These are phyloP conservation scores for Venturia oleaginea DNA, from an alignment of 2,329 filamentous ascomycete species.

Conservation along the genomic window DNA sequence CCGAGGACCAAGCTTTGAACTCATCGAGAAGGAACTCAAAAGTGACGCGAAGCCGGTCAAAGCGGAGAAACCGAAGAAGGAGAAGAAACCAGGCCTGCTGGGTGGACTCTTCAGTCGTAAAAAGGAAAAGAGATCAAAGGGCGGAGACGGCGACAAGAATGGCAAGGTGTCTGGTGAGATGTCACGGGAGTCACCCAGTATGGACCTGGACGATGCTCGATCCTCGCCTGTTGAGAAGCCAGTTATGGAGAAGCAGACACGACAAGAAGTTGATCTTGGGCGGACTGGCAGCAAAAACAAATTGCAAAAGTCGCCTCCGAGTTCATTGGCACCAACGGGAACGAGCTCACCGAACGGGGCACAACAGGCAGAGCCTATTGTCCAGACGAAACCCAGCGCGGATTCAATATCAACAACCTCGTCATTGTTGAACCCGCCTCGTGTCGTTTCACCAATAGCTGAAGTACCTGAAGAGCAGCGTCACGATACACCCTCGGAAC, in stretches of 20 bases:
- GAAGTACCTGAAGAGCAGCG: not conserved
- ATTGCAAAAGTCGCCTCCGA: constrained; percentile 26
- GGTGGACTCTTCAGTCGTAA: constrained; percentile 56
- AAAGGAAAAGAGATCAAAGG: constrained; percentile 51
- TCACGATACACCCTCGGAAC: not conserved
- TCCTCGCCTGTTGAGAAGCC: constrained; percentile 24
- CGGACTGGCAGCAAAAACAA: constrained; percentile 31
- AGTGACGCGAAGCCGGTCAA: constrained; percentile 38
- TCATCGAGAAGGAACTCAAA: constrained; percentile 63
- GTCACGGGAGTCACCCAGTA: constrained; percentile 26
- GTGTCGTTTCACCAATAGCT: not conserved
- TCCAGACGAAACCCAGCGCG: constrained; percentile 13
- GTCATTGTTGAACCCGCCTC: not conserved
- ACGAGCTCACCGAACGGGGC: constrained; percentile 19
- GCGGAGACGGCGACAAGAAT: constrained; percentile 28
- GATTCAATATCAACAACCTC: constrained; percentile 5
- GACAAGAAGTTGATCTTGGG: constrained; percentile 14
- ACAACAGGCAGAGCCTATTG: constrained; percentile 25
- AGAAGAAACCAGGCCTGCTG: constrained; percentile 63
- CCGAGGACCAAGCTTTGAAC: constrained; percentile 63
- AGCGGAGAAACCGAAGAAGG: constrained; percentile 67
- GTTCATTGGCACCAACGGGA: constrained; percentile 23
- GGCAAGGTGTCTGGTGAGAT: constrained; percentile 35
- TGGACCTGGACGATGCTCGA: constrained; percentile 21
- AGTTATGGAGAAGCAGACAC: not conserved